phyloP scores from a whole-genome alignment of 2,329 filamentous ascomycete species.

The Aspergillus viridinutans region DNA sequence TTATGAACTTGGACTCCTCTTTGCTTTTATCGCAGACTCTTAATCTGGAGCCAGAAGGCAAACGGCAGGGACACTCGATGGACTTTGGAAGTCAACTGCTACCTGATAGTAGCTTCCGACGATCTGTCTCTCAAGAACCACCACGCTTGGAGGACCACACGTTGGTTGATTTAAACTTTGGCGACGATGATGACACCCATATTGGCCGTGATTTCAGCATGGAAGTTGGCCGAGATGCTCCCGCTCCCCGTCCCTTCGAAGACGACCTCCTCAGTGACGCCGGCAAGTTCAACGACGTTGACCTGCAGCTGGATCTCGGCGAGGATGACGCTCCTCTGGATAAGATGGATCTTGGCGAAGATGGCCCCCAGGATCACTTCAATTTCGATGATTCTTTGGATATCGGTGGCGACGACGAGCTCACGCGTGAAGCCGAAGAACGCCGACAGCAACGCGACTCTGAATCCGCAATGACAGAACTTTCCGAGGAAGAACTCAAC shows the following conservation, averaged over 20 bases:
- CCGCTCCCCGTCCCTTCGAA: conserved; percentile 59
- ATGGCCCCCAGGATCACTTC: conserved; percentile 49
- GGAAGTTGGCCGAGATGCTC: conserved; percentile 86
- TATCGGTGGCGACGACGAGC: conserved; percentile 49
- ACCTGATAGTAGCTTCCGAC: conserved; percentile 56
- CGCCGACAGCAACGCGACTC: conserved; percentile 58
- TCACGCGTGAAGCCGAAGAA: conserved; percentile 46
- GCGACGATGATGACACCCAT: conserved; percentile 57
- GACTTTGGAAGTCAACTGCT: conserved; percentile 75
- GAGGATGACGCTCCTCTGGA: conserved; percentile 44
- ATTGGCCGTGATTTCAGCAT: conserved; percentile 65
- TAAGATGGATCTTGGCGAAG: conserved; percentile 33
- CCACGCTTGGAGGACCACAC: conserved; percentile 61
- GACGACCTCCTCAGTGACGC: conserved; percentile 55
- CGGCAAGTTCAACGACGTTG: conserved; percentile 59
- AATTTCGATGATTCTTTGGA: conserved; percentile 58
- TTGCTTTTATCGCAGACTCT: conserved; percentile 75
- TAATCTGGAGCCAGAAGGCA: conserved; percentile 32
- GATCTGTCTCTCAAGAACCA: conserved; percentile 47
- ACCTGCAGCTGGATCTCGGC: conserved; percentile 45
- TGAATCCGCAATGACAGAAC: conserved; percentile 66
- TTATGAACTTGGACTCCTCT: conserved; percentile 77
- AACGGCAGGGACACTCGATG: conserved; percentile 32
- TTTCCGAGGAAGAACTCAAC: conserved; percentile 59
- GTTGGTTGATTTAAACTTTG: conserved; percentile 69